These are phyloP conservation scores for Fistulifera pelliculosa DNA, from an alignment of 108 stramenopile species.

Conservation along the genomic window DNA sequence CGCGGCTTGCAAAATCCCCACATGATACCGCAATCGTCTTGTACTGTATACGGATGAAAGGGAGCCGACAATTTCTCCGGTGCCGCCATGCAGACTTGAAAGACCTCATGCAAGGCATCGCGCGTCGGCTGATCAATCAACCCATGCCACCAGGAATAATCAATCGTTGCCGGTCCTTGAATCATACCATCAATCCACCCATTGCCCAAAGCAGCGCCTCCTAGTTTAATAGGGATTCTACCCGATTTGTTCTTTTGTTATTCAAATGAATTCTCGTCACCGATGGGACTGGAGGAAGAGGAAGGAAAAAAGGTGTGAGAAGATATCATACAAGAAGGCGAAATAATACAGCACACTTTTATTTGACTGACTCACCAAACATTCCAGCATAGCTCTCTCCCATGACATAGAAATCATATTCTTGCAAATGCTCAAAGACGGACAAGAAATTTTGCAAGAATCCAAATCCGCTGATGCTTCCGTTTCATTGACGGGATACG, in stretches of 20 bases:
- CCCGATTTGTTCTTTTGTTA: conserved; percentile 9
- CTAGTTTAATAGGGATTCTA: not conserved
- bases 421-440: conserved; percentile 12
- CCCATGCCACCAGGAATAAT: conserved; percentile 72
- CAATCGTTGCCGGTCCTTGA: conserved; percentile 58
- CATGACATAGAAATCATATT: conserved; percentile 46
- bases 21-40: conserved; percentile 63
- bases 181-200: conserved; percentile 53
- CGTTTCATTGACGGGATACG: conserved; percentile 24
- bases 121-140: conserved; percentile 42
- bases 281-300: conserved; percentile 24
- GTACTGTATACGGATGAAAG: conserved; percentile 55
- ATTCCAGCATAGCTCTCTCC: conserved; percentile 60
- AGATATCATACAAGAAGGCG: not conserved
- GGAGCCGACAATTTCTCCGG: conserved; percentile 37
- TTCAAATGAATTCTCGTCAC: conserved; percentile 15
- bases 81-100: not conserved
- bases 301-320: conserved; percentile 9
- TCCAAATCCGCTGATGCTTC: conserved; percentile 25
- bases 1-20: conserved; percentile 42
- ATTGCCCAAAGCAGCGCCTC: conserved; percentile 21
- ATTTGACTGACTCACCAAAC: not conserved
- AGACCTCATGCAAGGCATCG: not conserved
- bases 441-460: conserved; percentile 29
- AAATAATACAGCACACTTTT: not conserved